phyloP scores from a whole-genome alignment of 2,329 filamentous ascomycete species.

The Colletotrichum musicola region DNA sequence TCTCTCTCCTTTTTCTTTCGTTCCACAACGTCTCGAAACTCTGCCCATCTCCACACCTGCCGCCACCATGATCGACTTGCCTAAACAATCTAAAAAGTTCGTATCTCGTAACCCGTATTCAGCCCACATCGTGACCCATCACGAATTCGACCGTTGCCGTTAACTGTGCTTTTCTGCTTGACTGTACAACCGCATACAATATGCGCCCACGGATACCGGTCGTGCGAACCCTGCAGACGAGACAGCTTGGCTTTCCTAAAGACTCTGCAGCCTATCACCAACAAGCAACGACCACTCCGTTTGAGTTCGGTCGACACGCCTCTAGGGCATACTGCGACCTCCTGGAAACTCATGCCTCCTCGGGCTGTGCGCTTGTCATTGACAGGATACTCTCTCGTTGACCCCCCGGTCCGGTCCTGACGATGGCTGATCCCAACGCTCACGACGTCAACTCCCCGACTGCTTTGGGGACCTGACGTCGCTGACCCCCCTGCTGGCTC shows the following conservation, averaged over 20 bases:
- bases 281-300: background rate
- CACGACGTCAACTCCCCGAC: background rate
- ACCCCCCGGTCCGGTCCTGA: background rate
- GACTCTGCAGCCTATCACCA: background rate
- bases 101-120: constrained; percentile 8
- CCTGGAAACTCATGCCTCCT: constrained; percentile 2
- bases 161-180: too few relatives aligned
- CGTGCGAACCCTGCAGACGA: constrained; percentile 12
- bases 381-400: background rate
- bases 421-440: background rate
- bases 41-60: background rate
- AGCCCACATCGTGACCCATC: background rate
- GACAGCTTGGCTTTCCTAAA: background rate
- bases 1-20: background rate
- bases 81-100: constrained; percentile 9
- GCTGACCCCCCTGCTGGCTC: background rate
- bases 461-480: background rate
- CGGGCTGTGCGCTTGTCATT: background rate
- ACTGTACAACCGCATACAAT: too few relatives aligned
- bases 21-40: background rate
- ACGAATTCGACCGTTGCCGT: too few relatives aligned
- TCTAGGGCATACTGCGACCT: constrained; percentile 2
- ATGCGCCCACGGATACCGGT: background rate
- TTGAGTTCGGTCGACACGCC: constrained; percentile 11
- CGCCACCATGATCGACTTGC: background rate